These are phyloP conservation scores for Fraxinus angustifolia DNA, from an alignment of 305 asterid species.

Conservation along the genomic window DNA sequence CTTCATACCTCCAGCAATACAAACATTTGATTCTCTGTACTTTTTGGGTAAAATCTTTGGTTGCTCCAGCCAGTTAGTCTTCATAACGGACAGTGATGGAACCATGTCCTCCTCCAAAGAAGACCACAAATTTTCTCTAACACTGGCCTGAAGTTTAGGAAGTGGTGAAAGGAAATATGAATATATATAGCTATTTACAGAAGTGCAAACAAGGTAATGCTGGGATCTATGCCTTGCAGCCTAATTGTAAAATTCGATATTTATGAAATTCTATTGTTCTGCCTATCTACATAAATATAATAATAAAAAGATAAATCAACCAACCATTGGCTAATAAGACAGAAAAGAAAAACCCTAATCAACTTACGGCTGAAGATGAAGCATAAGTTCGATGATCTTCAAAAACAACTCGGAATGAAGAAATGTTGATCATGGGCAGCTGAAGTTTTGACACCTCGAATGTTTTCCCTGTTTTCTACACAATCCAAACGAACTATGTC, in stretches of 20 bases:
- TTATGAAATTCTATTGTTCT: not conserved
- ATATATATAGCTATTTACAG: conserved; percentile 4
- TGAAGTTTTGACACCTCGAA: conserved; percentile 81
- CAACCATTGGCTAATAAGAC: not conserved
- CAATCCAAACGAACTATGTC: conserved; percentile 30
- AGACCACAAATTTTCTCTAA: conserved; percentile 74
- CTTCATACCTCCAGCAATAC: conserved; percentile 97
- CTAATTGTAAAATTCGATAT: not conserved
- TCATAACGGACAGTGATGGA: conserved; percentile 59
- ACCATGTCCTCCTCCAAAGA: conserved; percentile 81
- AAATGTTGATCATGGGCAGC: conserved; percentile 71
- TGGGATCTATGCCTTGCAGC: not conserved
- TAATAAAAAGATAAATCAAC: conserved; percentile 1
- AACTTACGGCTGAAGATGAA: conserved; percentile 81
- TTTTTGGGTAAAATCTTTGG: conserved; percentile 61
- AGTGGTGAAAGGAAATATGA: conserved; percentile 25
- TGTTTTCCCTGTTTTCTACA: conserved; percentile 86
- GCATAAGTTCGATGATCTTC: conserved; percentile 98
- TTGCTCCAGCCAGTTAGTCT: conserved; percentile 87
- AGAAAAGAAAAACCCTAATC: conserved; percentile 21
- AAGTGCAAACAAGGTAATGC: not conserved
- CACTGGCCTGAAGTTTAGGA: conserved; percentile 51
- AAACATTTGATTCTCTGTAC: conserved; percentile 75
- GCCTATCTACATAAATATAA: not conserved
- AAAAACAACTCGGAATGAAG: conserved; percentile 60